Evolutionary conservation across 208 protist genomes (phyloP).

Genomic region (Trypanosoma brucei): DNA sequence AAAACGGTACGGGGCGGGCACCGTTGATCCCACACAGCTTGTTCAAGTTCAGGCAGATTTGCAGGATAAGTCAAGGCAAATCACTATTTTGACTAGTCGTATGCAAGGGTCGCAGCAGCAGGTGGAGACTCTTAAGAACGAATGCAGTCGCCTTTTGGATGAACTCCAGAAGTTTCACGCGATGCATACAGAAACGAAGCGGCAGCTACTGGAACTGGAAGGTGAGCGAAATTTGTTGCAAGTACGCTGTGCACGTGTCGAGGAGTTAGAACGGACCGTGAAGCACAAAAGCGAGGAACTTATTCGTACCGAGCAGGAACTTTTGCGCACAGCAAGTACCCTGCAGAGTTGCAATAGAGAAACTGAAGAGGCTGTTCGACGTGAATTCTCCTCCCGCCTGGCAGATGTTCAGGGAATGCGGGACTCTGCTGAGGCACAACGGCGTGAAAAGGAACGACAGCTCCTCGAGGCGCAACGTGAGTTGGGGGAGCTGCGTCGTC

Average conservation of each 20-base stretch:
- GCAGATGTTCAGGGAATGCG: conserved; percentile 65
- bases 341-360: conserved; percentile 77
- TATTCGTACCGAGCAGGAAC: conserved; percentile 49
- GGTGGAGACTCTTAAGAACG: conserved; percentile 58
- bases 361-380: conserved; percentile 70
- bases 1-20: background rate
- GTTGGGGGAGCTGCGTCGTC: conserved; percentile 40
- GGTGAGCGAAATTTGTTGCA: conserved; percentile 55
- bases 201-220: conserved; percentile 53
- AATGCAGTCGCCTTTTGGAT: conserved; percentile 66
- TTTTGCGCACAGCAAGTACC: conserved; percentile 53
- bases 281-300: conserved; percentile 60
- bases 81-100: conserved; percentile 54
- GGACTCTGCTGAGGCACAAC: conserved; percentile 54
- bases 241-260: conserved; percentile 34
- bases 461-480: conserved; percentile 46
- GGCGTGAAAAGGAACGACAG: conserved; percentile 50
- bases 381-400: conserved; percentile 64
- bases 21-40: conserved; percentile 31
- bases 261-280: conserved; percentile 53
- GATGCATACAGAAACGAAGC: conserved; percentile 41
- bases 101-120: conserved; percentile 61
- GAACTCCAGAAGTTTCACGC: conserved; percentile 47
- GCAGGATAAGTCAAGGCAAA: conserved; percentile 44
- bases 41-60: conserved; percentile 51